A percentile compares a stretch with the other conserved stretches of the same genome.
These are phyloP conservation scores for Bipolaris oryzae DNA, from an alignment of 2,329 filamentous ascomycete species.

Conservation along the genomic window DNA sequence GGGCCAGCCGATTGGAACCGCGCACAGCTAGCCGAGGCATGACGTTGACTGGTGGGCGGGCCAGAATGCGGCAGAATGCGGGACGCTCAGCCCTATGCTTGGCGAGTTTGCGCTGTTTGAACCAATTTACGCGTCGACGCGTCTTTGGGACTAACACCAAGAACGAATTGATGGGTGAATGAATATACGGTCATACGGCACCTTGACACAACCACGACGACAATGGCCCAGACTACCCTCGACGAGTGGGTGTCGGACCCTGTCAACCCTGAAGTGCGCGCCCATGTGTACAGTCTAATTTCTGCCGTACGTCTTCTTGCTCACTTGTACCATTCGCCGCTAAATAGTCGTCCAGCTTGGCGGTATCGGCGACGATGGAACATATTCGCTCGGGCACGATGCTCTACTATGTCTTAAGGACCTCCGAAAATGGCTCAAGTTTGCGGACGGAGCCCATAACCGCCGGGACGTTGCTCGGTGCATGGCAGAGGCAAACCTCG, in stretches of 20 bases:
- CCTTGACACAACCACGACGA: slow-evolving; percentile 33
- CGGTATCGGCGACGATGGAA: slow-evolving; percentile 79
- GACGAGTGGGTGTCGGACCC: slow-evolving; percentile 54
- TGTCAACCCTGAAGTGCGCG: slow-evolving; percentile 90
- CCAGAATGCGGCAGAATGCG: slow-evolving; percentile 1
- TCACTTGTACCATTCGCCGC: slow-evolving; percentile 1
- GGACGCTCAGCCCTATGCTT: slow-evolving; percentile 17
- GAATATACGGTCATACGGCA: no score
- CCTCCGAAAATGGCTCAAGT: slow-evolving; percentile 91
- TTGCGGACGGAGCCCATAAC: slow-evolving; percentile 92
- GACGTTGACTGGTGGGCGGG: slow-evolving; percentile 18
- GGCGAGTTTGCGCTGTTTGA: slow-evolving; percentile 36
- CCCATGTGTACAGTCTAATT: slow-evolving; percentile 90
- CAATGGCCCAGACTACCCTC: slow-evolving; percentile 48
- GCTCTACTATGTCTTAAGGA: slow-evolving; percentile 90
- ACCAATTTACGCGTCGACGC: slow-evolving; percentile 46
- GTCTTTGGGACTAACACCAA: slow-evolving; percentile 24
- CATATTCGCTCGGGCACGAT: slow-evolving; percentile 90
- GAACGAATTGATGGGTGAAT: not conserved
- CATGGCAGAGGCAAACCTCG: slow-evolving; percentile 88
- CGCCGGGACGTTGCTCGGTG: slow-evolving; percentile 94
- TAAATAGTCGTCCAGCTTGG: slow-evolving; percentile 69
- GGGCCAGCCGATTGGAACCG: slow-evolving; percentile 35
- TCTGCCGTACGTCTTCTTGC: slow-evolving; percentile 71
- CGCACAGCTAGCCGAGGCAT: slow-evolving; percentile 29